phyloP scores from a whole-genome alignment of 1,284 basidiomycete species.

The Trametes polyzona region DNA sequence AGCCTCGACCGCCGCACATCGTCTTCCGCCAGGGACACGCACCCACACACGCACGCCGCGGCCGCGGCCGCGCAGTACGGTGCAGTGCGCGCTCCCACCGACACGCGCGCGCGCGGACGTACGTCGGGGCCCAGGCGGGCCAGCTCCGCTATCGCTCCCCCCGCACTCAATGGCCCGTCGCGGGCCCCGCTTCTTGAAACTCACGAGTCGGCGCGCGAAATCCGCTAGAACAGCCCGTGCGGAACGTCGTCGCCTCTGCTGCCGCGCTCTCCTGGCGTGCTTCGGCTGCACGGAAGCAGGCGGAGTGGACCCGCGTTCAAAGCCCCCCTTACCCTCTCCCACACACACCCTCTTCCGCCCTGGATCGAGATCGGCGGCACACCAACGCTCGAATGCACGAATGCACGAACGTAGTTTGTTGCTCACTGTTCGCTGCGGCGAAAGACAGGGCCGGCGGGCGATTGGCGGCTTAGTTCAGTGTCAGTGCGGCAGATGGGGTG shows the following conservation, averaged over 20 bases:
- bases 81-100: background rate
- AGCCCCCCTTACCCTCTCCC: no score
- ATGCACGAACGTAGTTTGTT: no score
- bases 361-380: no score
- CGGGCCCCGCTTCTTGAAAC: background rate
- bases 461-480: background rate
- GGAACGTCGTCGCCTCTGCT: background rate
- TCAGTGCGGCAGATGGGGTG: no score
- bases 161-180: background rate
- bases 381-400: no score
- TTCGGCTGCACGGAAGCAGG: no score
- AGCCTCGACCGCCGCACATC: background rate
- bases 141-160: slow-evolving; percentile 12
- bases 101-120: slow-evolving; percentile 1
- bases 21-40: background rate
- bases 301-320: background rate
- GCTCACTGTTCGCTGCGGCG: background rate
- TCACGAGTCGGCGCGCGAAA: slow-evolving; percentile 5
- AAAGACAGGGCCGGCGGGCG: background rate
- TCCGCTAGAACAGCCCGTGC: background rate
- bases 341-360: no score
- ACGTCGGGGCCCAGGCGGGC: slow-evolving; percentile 6
- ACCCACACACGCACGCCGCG: background rate
- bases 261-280: no score
- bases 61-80: no score